phyloP scores from a whole-genome alignment of 2,329 filamentous ascomycete species.

The Pseudogymnoascus sp. region DNA sequence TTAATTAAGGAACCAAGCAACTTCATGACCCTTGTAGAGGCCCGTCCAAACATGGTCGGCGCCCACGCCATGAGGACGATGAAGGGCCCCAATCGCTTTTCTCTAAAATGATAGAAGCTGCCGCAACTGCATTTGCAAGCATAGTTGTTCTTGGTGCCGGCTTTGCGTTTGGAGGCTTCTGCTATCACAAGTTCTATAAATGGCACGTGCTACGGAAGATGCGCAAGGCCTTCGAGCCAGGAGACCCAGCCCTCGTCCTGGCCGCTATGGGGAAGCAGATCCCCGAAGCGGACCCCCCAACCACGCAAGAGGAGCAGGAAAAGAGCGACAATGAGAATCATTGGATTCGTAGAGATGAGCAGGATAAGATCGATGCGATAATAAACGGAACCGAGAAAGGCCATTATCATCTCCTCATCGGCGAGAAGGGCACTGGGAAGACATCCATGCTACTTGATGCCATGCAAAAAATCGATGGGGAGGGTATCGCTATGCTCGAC shows the following conservation, averaged over 20 bases:
- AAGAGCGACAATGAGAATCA: conserved; percentile 35
- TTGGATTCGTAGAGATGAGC: conserved; percentile 81
- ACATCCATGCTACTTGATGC: conserved; percentile 93
- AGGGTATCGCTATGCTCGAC: conserved; percentile 90
- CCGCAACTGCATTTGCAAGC: conserved; percentile 66
- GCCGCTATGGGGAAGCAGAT: conserved; percentile 56
- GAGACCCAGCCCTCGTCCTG: conserved; percentile 79
- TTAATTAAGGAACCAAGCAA: not conserved
- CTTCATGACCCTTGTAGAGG: conserved; percentile 6
- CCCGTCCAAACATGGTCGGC: conserved; percentile 3
- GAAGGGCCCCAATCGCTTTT: conserved; percentile 17
- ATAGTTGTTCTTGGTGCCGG: conserved; percentile 61
- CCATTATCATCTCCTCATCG: conserved; percentile 85
- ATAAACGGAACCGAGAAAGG: conserved; percentile 63
- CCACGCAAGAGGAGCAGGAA: not conserved
- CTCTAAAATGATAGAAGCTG: conserved; percentile 62
- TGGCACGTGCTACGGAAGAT: conserved; percentile 86
- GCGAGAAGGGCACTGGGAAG: conserved; percentile 95
- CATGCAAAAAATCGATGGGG: conserved; percentile 86
- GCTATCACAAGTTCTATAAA: conserved; percentile 82
- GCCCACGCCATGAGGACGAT: not conserved
- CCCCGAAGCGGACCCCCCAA: conserved; percentile 31
- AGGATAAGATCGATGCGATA: conserved; percentile 72
- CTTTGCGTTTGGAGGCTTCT: conserved; percentile 60
- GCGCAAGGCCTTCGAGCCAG: conserved; percentile 80